phyloP scores from a whole-genome alignment of 164 flowering plant genomes.

The Euptelea pleiosperma region DNA sequence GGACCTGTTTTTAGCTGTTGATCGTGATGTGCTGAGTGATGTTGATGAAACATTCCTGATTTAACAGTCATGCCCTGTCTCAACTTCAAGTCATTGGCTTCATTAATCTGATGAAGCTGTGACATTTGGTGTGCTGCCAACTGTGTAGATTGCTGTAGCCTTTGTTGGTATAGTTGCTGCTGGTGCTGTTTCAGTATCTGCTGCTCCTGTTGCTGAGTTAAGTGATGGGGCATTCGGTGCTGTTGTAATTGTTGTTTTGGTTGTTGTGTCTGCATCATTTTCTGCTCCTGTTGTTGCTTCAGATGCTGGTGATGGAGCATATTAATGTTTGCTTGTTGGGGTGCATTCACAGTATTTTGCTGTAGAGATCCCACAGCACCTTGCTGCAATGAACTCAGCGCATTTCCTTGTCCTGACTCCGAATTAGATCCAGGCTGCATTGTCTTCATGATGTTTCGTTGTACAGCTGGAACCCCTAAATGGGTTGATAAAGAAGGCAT shows the following conservation, averaged over 20 bases:
- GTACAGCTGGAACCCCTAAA: constrained; percentile 34
- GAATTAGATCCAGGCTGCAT: constrained; percentile 47
- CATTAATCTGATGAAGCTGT: constrained; percentile 52
- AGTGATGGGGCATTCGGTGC: constrained; percentile 44
- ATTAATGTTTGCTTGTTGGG: constrained; percentile 51
- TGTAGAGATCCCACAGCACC: constrained; percentile 29
- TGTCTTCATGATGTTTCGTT: constrained; percentile 46
- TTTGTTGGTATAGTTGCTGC: constrained; percentile 28
- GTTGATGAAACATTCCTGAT: constrained; percentile 53
- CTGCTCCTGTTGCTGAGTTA: constrained; percentile 39
- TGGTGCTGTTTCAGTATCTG: constrained; percentile 37
- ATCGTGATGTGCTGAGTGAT: constrained; percentile 39
- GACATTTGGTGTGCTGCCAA: constrained; percentile 48
- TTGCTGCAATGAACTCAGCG: constrained; percentile 41
- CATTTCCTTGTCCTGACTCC: constrained; percentile 61
- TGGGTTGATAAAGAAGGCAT: constrained; percentile 37
- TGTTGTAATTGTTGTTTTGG: constrained; percentile 47
- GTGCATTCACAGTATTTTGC: constrained; percentile 45
- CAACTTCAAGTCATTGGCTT: constrained; percentile 34
- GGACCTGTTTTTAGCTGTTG: constrained; percentile 61
- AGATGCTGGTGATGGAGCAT: constrained; percentile 47
- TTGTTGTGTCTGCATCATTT: constrained; percentile 42
- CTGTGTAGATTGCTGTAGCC: constrained; percentile 44
- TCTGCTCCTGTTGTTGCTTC: constrained; percentile 58
- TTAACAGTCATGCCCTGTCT: constrained; percentile 49